A percentile compares a stretch with the other conserved stretches of the same genome.
Conservation (phyloP, 2,329 filamentous ascomycete species). For the Fusarium piperis region DNA sequence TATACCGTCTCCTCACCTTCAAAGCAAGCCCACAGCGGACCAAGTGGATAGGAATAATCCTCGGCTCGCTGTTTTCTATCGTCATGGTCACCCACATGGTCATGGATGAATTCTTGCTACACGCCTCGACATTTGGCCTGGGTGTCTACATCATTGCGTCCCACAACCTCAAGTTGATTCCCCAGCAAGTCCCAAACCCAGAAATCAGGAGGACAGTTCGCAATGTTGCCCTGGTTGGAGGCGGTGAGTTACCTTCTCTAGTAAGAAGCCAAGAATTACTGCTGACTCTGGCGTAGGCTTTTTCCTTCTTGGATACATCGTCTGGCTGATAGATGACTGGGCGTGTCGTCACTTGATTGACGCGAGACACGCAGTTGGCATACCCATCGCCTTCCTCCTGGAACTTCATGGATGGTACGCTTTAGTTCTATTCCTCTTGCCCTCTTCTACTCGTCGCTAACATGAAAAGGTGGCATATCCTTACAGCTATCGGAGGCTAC, state of each 20-base stretch:
- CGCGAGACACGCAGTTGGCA: slow-evolving; percentile 43
- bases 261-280: accelerated
- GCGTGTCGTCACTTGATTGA: slow-evolving; percentile 44
- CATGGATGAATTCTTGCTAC: slow-evolving; percentile 54
- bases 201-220: slow-evolving; percentile 27
- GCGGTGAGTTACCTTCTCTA: slow-evolving; percentile 7
- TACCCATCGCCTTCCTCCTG: slow-evolving; percentile 51
- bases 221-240: slow-evolving; percentile 31
- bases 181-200: slow-evolving; percentile 44
- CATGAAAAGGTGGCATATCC: slow-evolving; percentile 51
- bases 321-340: slow-evolving; percentile 53
- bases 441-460: neutral
- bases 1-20: slow-evolving; percentile 53
- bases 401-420: slow-evolving; percentile 55
- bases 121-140: slow-evolving; percentile 49
- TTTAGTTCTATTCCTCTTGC: neutral
- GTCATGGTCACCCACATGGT: slow-evolving; percentile 55
- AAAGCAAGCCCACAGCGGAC: slow-evolving; percentile 41
- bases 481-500: slow-evolving; percentile 54
- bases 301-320: slow-evolving; percentile 50
- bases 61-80: slow-evolving; percentile 39
- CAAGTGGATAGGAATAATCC: slow-evolving; percentile 30
- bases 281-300: slow-evolving; percentile 37
- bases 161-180: slow-evolving; percentile 44
- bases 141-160: slow-evolving; percentile 49